Evolutionary conservation across 257 asterid genomes (phyloP).

Genomic region (Pogostemon cablin): DNA sequence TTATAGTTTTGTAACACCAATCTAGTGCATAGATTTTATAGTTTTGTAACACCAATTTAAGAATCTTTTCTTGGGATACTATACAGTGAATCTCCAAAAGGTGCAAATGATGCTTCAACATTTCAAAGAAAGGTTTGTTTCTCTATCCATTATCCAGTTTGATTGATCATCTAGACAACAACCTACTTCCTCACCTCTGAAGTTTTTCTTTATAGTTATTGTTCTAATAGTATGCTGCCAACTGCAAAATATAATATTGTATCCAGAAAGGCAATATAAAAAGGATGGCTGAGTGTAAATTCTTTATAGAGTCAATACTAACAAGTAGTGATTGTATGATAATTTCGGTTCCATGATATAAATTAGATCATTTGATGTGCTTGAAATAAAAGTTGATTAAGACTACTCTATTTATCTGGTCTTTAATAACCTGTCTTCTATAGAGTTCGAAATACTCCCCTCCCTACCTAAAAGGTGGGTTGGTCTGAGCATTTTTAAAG

Average conservation of each 20-base stretch:
- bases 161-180: slow-evolving; percentile 27
- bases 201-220: slow-evolving; percentile 2
- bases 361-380: slow-evolving; percentile 17
- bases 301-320: slow-evolving; percentile 8
- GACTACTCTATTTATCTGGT: slow-evolving; percentile 1
- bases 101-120: slow-evolving; percentile 97
- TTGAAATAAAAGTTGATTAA: slow-evolving; percentile 13
- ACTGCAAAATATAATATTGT: background rate
- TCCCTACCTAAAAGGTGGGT: too few relatives aligned
- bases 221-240: slow-evolving; percentile 11
- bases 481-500: too few relatives aligned
- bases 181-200: slow-evolving; percentile 26
- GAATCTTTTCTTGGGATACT: slow-evolving; percentile 30
- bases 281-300: slow-evolving; percentile 7
- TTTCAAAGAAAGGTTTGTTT: slow-evolving; percentile 94
- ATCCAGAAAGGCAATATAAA: background rate
- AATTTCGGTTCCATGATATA: slow-evolving; percentile 1
- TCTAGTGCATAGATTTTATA: background rate
- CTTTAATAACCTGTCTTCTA: slow-evolving; percentile 6
- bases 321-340: slow-evolving; percentile 7
- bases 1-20: too few relatives aligned
- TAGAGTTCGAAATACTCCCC: too few relatives aligned
- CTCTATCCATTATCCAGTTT: slow-evolving; percentile 25
- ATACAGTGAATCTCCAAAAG: slow-evolving; percentile 98
- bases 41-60: background rate